phyloP scores from a whole-genome alignment of 306 rosid species.

The Myrica gale region DNA sequence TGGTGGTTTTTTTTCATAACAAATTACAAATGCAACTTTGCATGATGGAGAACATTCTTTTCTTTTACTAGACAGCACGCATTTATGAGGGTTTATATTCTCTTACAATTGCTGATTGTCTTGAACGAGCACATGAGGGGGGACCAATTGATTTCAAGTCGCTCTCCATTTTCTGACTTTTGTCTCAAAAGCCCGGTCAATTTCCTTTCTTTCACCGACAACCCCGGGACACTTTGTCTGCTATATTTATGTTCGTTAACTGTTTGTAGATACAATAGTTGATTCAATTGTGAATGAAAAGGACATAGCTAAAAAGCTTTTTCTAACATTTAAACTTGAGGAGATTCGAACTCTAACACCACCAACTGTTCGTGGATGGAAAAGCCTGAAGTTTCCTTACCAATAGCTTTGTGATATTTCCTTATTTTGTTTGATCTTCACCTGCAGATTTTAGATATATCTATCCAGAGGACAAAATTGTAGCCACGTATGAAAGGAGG shows the following conservation, averaged over 20 bases:
- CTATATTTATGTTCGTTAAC: slow-evolving; percentile 19
- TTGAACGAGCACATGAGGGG: slow-evolving; percentile 56
- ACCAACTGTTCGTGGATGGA: slow-evolving; percentile 62
- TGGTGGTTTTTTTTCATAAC: no score
- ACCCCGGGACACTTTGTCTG: slow-evolving; percentile 65
- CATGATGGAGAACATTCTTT: slow-evolving; percentile 53
- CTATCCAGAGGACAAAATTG: slow-evolving; percentile 30
- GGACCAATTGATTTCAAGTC: slow-evolving; percentile 78
- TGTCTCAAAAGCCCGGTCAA: slow-evolving; percentile 56
- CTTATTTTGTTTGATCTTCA: neutral
- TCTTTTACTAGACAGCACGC: slow-evolving; percentile 43
- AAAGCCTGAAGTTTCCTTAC: slow-evolving; percentile 48
- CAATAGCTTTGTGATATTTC: slow-evolving; percentile 45
- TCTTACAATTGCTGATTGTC: slow-evolving; percentile 51
- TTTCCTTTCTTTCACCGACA: slow-evolving; percentile 75
- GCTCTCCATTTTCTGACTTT: slow-evolving; percentile 55
- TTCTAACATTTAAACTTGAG: slow-evolving; percentile 18
- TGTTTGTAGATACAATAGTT: slow-evolving; percentile 24
- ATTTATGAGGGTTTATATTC: slow-evolving; percentile 67
- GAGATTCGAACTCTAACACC: slow-evolving; percentile 42
- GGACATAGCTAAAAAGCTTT: slow-evolving; percentile 26
- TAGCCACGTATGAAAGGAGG: slow-evolving; percentile 29
- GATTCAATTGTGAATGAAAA: slow-evolving; percentile 44
- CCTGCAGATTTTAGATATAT: slow-evolving; percentile 26
- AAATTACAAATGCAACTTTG: neutral